phyloP scores from a whole-genome alignment of 805 yeast genomes.

The Ogataea degrootiae region DNA sequence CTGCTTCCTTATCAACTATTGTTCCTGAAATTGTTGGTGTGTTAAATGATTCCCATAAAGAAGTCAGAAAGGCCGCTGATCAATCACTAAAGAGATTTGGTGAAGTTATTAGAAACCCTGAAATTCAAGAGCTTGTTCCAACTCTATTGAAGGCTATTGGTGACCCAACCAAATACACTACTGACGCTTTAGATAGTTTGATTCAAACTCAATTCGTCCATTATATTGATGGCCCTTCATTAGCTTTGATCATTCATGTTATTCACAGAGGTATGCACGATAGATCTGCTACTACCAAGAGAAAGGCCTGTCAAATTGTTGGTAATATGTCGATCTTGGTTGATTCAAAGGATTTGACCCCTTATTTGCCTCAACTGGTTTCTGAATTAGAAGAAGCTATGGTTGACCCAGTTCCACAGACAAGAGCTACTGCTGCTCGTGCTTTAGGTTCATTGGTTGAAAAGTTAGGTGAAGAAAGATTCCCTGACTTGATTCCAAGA shows the following conservation, averaged over 20 bases:
- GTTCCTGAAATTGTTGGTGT: conserved; percentile 97
- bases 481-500: conserved; percentile 87
- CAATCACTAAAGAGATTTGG: conserved; percentile 85
- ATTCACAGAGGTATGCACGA: conserved; percentile 94
- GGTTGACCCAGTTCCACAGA: conserved; percentile 98
- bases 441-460: conserved; percentile 96
- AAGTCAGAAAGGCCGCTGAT: conserved; percentile 94
- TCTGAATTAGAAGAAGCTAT: conserved; percentile 85
- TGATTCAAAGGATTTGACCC: conserved; percentile 78
- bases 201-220: conserved; percentile 92
- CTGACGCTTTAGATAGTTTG: conserved; percentile 77
- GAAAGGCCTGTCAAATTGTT: conserved; percentile 94
- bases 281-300: conserved; percentile 87
- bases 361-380: conserved; percentile 74
- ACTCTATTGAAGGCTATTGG: conserved; percentile 86
- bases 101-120: conserved; percentile 96
- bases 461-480: conserved; percentile 90
- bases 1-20: conserved; percentile 81
- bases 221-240: conserved; percentile 95
- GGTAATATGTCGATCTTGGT: conserved; percentile 98
- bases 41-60: conserved; percentile 91
- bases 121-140: conserved; percentile 89
- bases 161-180: conserved; percentile 90
- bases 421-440: conserved; percentile 96
- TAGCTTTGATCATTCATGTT: conserved; percentile 91